Evolutionary conservation across 768 basidiomycete genomes (phyloP), one percentile per base, ranked within the genome.

Genomic region (Megacollybia marginata): DNA sequence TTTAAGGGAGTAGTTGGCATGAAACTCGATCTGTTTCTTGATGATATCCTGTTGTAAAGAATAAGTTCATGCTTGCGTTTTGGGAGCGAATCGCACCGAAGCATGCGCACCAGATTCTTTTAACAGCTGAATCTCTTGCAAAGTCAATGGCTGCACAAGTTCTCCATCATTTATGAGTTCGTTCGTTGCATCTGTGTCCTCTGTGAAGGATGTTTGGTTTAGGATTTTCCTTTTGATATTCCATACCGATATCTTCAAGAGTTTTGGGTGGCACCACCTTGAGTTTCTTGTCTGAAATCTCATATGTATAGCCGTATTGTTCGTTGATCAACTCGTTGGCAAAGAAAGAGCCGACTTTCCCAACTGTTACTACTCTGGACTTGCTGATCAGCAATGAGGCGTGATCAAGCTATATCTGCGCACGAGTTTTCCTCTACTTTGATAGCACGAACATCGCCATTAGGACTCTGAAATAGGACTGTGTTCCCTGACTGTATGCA

Each of bases 161-260:
- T 83, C 77, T 2, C 83, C 87, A 53, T 95, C 93, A 57, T 88
- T 87, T 19, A 99, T 99, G 4, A 92, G 76, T 60, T 99, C 93
- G 59, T 99, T 99, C 4, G 93, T 99, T 1, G 94, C 95, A 47
- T 88, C 87, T 11, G 94, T 97, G 59, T 97, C 95, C 82, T 94
- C 95, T 95, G 57, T 6, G n/a, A 38, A 15, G n/a, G 20, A 32
- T 42, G 9, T 10, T 56, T 28, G 23, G 23, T 28, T 6, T 28
- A 28, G 6, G 2, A 28, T 3, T 6, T 28, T 28, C 32, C 40
- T 19, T 42, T 34, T 44, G 48, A 46, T 16, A 48, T 54, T 45
- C 63, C 83, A 57, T 65, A 91, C 92, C 91, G 57, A 93, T 75
- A 68, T 94, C 92, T 59, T 85, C 78, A 59, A 90, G 65, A 9